Conservation (phyloP, 495 filamentous ascomycete genomes). For the Penicillium bovifimosum region DNA sequence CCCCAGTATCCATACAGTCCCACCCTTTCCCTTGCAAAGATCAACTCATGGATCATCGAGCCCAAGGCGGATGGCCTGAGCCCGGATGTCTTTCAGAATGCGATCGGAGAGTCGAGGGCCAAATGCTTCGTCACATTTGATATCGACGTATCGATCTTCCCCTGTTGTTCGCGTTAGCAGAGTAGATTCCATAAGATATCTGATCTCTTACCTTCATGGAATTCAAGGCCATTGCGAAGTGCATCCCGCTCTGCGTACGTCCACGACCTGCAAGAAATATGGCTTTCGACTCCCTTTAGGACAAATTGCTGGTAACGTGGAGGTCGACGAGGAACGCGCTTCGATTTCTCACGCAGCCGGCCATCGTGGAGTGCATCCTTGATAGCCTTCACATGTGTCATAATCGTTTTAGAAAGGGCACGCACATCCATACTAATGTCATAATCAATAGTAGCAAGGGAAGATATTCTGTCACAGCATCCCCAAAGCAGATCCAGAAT, state of each 20-base stretch:
- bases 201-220: neutral
- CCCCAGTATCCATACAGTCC: neutral
- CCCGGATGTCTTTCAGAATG: neutral
- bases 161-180: neutral
- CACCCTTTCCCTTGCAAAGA: neutral
- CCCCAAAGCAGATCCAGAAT: conserved; percentile 12
- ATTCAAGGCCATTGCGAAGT: conserved; percentile 1
- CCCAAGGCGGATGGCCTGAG: neutral
- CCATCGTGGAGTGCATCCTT: conserved; percentile 3
- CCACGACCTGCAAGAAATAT: conserved; percentile 2
- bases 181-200: too few species aligned
- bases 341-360: neutral
- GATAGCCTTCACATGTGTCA: neutral
- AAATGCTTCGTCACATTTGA: neutral
- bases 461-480: conserved; percentile 9
- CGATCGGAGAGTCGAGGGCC: neutral
- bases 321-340: neutral
- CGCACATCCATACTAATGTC: neutral
- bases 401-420: neutral
- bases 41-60: neutral
- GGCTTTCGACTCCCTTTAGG: neutral
- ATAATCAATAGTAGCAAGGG: neutral
- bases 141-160: neutral
- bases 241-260: neutral
- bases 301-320: neutral